Conservation (phyloP, 2,329 filamentous ascomycete species). For the Talaromyces atroroseus region DNA sequence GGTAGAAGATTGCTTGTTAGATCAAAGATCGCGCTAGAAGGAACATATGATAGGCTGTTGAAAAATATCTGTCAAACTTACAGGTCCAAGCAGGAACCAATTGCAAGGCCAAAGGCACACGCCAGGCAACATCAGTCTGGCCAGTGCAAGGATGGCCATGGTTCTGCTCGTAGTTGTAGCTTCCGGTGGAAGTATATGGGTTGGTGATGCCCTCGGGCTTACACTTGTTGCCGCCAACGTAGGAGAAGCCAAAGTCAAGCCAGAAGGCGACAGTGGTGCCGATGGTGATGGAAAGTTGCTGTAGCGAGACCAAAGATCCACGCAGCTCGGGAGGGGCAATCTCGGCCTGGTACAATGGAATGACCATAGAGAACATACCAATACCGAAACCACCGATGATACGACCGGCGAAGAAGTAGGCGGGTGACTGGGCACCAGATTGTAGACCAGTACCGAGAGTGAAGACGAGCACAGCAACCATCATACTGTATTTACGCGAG, state of each 20-base stretch:
- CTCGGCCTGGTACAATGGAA: slow-evolving; percentile 26
- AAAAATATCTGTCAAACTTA: neutral
- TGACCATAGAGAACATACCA: slow-evolving; percentile 28
- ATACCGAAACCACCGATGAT: slow-evolving; percentile 25
- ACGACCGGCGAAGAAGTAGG: slow-evolving; percentile 26
- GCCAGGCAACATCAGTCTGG: slow-evolving; percentile 39
- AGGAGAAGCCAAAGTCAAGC: slow-evolving; percentile 14
- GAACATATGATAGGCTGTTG: too few relatives aligned
- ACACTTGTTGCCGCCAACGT: slow-evolving; percentile 8
- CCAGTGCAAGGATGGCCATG: slow-evolving; percentile 13
- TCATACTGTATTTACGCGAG: slow-evolving; percentile 30
- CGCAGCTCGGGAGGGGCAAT: slow-evolving; percentile 16
- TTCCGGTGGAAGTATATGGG: neutral
- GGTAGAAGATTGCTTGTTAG: neutral
- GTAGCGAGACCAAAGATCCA: slow-evolving; percentile 11
- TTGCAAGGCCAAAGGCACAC: slow-evolving; percentile 44
- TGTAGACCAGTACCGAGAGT: slow-evolving; percentile 21
- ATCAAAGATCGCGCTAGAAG: neutral
- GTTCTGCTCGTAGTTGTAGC: slow-evolving; percentile 8
- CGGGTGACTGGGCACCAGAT: slow-evolving; percentile 24
- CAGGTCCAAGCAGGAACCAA: slow-evolving; percentile 30
- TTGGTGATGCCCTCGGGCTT: slow-evolving; percentile 8
- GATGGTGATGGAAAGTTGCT: slow-evolving; percentile 14
- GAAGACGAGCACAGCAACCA: slow-evolving; percentile 30
- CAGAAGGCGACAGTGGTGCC: slow-evolving; percentile 14